These are phyloP conservation scores for Flaveria bidentis DNA, from an alignment of 129 eudicot species.

Conservation along the genomic window DNA sequence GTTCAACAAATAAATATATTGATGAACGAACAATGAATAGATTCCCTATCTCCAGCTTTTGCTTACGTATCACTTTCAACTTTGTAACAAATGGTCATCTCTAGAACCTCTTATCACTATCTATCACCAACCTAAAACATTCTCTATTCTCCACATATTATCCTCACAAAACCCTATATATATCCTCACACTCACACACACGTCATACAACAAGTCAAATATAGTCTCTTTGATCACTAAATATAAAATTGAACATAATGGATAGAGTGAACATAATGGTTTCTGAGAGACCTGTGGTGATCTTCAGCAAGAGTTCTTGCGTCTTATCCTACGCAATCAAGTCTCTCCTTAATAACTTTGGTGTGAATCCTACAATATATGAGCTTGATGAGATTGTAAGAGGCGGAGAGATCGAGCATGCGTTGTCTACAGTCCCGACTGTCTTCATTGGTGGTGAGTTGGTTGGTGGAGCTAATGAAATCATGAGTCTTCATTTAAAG, in stretches of 20 bases:
- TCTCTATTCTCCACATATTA: slow-evolving; percentile 31
- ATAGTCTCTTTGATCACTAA: not conserved
- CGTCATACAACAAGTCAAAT: not conserved
- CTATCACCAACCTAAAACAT: slow-evolving; percentile 15
- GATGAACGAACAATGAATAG: slow-evolving; percentile 4
- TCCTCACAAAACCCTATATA: slow-evolving; percentile 26
- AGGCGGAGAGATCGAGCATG: slow-evolving; percentile 70
- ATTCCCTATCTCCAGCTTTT: slow-evolving; percentile 21
- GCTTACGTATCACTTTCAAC: not conserved
- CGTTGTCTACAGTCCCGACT: slow-evolving; percentile 53
- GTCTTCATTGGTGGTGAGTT: slow-evolving; percentile 77
- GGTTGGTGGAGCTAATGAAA: slow-evolving; percentile 75
- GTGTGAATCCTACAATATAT: slow-evolving; percentile 66
- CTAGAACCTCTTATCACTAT: slow-evolving; percentile 19
- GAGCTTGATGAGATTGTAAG: slow-evolving; percentile 68
- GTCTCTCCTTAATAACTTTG: slow-evolving; percentile 61
- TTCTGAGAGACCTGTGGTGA: slow-evolving; percentile 69
- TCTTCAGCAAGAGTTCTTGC: slow-evolving; percentile 73
- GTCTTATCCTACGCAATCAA: slow-evolving; percentile 64
- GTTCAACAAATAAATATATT: not conserved
- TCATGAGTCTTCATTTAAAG: slow-evolving; percentile 68
- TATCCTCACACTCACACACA: not conserved
- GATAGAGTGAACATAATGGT: slow-evolving; percentile 63
- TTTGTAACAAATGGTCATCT: slow-evolving; percentile 8
- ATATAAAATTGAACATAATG: slow-evolving; percentile 32